Percentiles rank a stretch among this genome's conserved stretches.
Evolutionary conservation across 1,284 basidiomycete species (phyloP).

Genomic region (Ustilago sp.): DNA sequence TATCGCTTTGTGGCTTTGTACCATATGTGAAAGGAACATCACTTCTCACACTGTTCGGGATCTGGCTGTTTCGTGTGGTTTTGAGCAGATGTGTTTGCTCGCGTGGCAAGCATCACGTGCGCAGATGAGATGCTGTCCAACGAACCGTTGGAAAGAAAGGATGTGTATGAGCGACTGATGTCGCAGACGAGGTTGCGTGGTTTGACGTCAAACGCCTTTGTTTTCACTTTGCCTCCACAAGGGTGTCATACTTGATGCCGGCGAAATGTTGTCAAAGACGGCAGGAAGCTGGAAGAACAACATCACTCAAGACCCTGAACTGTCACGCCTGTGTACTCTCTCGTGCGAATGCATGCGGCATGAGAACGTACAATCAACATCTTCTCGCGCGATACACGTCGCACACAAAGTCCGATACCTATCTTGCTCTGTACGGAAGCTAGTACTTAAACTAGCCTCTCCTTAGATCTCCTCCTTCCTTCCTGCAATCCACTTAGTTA

Average conservation of each 20-base stretch:
- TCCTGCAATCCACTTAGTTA: too few relatives aligned
- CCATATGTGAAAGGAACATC: too few relatives aligned
- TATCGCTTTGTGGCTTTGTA: constrained; percentile 8
- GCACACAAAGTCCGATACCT: too few relatives aligned
- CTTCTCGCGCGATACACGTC: too few relatives aligned
- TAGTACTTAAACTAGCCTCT: too few relatives aligned
- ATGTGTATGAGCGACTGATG: neutral
- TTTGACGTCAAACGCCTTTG: constrained; percentile 1
- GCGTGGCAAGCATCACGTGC: constrained; percentile 3
- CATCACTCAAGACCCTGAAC: neutral
- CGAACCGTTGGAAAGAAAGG: neutral
- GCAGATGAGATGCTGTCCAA: neutral
- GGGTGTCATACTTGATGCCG: neutral
- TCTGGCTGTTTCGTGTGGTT: neutral
- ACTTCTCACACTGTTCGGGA: neutral
- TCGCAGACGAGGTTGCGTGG: neutral
- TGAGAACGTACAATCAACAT: too few relatives aligned
- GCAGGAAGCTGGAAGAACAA: neutral
- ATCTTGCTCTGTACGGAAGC: too few relatives aligned
- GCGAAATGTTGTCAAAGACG: too few relatives aligned
- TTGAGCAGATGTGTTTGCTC: neutral
- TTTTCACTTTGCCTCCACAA: neutral
- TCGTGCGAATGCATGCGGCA: too few relatives aligned
- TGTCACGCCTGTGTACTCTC: too few relatives aligned
- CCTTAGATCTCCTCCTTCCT: too few relatives aligned